Evolutionary conservation across 1,284 basidiomycete species (phyloP), one percentile per base, ranked within the genome.

Genomic region (Rhodotorula sp.): DNA sequence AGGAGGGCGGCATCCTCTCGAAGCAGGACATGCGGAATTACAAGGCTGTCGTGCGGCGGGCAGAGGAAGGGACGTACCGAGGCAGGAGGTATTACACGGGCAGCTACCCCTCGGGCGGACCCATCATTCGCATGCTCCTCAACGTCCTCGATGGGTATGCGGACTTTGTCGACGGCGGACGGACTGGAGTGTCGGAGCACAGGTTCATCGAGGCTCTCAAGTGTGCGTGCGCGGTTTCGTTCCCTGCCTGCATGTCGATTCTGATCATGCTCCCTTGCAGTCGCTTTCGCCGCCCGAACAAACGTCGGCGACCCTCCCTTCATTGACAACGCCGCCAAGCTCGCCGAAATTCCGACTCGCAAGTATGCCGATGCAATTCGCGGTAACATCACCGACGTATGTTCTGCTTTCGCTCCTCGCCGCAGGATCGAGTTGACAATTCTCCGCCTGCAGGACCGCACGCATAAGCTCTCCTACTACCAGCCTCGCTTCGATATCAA

Each of bases 51-150:
- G 86, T 92, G n/a, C 82, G 85, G 65, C 87, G 83, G 46, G 90
- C 95, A 8, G 82, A 96, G 52, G 79, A 87, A 76, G 90, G 91
- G 8, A 86, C 84, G 0, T 98, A 91, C 80, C 84, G 84, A 34
- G 88, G 87, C 54, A 86, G 87, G 76, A 91, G 86, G 68, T 84
- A 98, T 32, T 96, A 92, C 81, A 93, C 91, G 0, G 86, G 90
- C 0, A 86, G 87, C 76, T 88, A 90, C 17, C 94, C 94, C 10
- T 89, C 90, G 7, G 91, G 88, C 36, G 92, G 92, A 27, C 87
- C 89, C 76, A 89, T 89, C 11, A 81, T 94, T 39, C 79, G 91
- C 54, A 87, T 91, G 77, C 89, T 92, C 84, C 81, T 94, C 32
- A 92, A 94, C 76, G 78, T 92, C 30, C 81, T 91, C 57, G 90